Percentiles rank a stretch among this genome's conserved stretches.
Evolutionary conservation across 805 yeast genomes (phyloP).

Genomic region (Starmera quercuum): DNA sequence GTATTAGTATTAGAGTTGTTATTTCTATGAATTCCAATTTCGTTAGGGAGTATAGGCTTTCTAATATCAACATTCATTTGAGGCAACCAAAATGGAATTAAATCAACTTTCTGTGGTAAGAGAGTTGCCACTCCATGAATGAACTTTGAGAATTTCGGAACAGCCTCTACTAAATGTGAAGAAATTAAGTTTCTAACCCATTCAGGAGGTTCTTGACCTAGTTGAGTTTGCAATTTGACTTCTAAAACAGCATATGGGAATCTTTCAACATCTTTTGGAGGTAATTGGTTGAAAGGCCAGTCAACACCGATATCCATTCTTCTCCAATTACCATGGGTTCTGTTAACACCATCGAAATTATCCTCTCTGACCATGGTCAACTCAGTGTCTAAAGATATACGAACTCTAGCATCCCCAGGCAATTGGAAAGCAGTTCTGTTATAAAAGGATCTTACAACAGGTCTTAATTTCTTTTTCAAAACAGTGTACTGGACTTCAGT

Average conservation of each 20-base stretch:
- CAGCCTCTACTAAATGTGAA: constrained; percentile 94
- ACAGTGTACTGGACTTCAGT: constrained; percentile 89
- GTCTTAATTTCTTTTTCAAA: constrained; percentile 76
- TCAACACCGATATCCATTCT: constrained; percentile 98
- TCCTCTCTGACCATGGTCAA: constrained; percentile 97
- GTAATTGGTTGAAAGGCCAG: constrained; percentile 84
- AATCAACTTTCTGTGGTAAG: constrained; percentile 71
- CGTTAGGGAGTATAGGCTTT: constrained; percentile 53
- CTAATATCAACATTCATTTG: constrained; percentile 95
- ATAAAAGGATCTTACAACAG: constrained; percentile 93
- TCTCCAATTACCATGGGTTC: constrained; percentile 94
- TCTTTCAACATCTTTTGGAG: constrained; percentile 79
- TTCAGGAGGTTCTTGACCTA: constrained; percentile 98
- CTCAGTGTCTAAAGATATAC: constrained; percentile 96
- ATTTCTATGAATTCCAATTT: constrained; percentile 23
- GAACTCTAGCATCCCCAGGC: constrained; percentile 98
- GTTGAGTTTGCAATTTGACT: constrained; percentile 93
- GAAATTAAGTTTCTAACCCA: constrained; percentile 94
- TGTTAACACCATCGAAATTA: constrained; percentile 84
- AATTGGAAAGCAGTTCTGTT: constrained; percentile 98
- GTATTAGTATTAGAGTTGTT: constrained; percentile 21
- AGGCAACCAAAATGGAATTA: constrained; percentile 95
- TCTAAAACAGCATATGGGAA: constrained; percentile 98
- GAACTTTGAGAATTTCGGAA: constrained; percentile 94
- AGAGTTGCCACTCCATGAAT: constrained; percentile 95